Percentiles rank a stretch among this genome's conserved stretches.
These are phyloP conservation scores for Pythium insidiosum DNA, from an alignment of 352 stramenopile genomes.

Conservation along the genomic window DNA sequence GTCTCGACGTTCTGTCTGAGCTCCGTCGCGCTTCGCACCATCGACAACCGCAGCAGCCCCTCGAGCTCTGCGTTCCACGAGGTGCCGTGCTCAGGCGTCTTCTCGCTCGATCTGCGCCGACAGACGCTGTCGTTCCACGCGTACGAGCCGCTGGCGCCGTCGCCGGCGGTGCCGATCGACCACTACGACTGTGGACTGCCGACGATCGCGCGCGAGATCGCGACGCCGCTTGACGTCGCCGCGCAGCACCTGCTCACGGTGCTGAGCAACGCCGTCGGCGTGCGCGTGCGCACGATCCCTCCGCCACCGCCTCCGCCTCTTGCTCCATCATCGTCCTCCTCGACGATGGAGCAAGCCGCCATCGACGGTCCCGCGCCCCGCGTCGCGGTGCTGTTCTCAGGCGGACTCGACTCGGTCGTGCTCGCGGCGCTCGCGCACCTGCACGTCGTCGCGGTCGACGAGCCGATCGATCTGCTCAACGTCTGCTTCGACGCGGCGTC, in stretches of 20 bases:
- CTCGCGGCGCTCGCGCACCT: conserved; percentile 87
- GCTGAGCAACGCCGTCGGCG: conserved; percentile 74
- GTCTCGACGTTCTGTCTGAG: conserved; percentile 29
- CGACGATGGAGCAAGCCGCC: too few relatives aligned
- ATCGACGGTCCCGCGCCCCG: conserved; percentile 1
- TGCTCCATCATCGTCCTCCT: too few relatives aligned
- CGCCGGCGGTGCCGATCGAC: conserved; percentile 10
- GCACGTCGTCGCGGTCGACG: conserved; percentile 30
- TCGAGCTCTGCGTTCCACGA: conserved; percentile 32
- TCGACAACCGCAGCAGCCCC: neutral
- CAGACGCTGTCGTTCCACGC: conserved; percentile 27
- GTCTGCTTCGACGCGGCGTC: conserved; percentile 88
- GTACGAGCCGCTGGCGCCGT: conserved; percentile 15
- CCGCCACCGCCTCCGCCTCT: neutral
- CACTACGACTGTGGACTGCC: conserved; percentile 21
- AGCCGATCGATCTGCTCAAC: conserved; percentile 91
- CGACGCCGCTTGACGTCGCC: conserved; percentile 13
- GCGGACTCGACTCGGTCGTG: conserved; percentile 94
- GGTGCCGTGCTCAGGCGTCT: conserved; percentile 70
- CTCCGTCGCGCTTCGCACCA: conserved; percentile 28
- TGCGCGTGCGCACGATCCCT: conserved; percentile 71
- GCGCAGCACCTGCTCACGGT: conserved; percentile 39
- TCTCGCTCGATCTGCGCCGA: conserved; percentile 41
- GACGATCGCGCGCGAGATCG: neutral
- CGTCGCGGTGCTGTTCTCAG: conserved; percentile 94